phyloP scores from a whole-genome alignment of 352 stramenopile genomes.

The Ochromonadaceae sp. region DNA sequence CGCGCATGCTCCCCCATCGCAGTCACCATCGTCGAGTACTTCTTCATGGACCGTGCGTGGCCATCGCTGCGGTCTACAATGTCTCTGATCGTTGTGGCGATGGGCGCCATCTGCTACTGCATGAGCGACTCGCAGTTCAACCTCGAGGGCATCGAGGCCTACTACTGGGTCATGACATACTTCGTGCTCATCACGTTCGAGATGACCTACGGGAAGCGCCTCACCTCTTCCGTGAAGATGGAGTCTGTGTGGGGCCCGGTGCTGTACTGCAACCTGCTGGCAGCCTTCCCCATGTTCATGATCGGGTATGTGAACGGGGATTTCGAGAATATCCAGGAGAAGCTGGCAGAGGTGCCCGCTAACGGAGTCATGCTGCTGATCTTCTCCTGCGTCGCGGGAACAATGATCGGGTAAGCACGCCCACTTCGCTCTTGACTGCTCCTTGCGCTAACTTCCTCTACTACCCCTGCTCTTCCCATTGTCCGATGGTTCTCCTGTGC shows the following conservation, averaged over 20 bases:
- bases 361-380: conserved; percentile 32
- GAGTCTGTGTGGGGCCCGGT: conserved; percentile 41
- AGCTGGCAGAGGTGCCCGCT: conserved; percentile 22
- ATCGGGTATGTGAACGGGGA: conserved; percentile 39
- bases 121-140: conserved; percentile 43
- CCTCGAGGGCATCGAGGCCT: conserved; percentile 38
- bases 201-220: conserved; percentile 49
- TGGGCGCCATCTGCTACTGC: conserved; percentile 49
- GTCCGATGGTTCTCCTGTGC: not conserved
- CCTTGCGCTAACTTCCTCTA: not conserved
- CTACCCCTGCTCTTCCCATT: not conserved
- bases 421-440: conserved; percentile 31
- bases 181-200: conserved; percentile 55
- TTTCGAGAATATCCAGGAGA: conserved; percentile 34
- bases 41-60: conserved; percentile 50
- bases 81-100: conserved; percentile 38
- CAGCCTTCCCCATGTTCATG: conserved; percentile 43
- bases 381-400: conserved; percentile 45
- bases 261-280: conserved; percentile 50
- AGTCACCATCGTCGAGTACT: conserved; percentile 46
- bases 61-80: conserved; percentile 37
- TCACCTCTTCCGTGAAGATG: conserved; percentile 33
- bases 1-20: conserved; percentile 44
- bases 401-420: conserved; percentile 38
- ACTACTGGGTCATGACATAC: conserved; percentile 51